Evolutionary conservation across 2,329 filamentous ascomycete genomes (phyloP).

Genomic region (Beauveria bassiana): DNA sequence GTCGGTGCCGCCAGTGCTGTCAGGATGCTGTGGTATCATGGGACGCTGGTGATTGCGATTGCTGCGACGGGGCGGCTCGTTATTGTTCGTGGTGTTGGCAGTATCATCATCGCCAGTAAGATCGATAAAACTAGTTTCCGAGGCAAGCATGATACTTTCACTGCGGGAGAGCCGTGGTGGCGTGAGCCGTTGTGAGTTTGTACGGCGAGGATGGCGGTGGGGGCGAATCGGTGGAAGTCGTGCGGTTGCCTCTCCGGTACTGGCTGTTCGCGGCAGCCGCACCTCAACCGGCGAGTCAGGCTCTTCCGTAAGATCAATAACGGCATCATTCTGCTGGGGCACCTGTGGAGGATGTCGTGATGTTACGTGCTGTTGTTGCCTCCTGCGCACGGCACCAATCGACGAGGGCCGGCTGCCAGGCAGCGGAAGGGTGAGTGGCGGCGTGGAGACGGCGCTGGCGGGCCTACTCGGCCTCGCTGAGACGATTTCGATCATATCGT

Average conservation of each 20-base stretch:
- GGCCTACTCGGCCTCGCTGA: not conserved
- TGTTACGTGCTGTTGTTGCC: slow-evolving; percentile 7
- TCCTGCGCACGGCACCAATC: not conserved
- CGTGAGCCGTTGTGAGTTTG: slow-evolving; percentile 31
- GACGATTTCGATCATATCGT: slow-evolving; percentile 29
- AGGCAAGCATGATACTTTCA: slow-evolving; percentile 34
- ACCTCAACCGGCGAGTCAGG: slow-evolving; percentile 38
- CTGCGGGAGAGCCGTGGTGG: slow-evolving; percentile 37
- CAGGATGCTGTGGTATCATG: slow-evolving; percentile 1
- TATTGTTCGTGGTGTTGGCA: slow-evolving; percentile 7
- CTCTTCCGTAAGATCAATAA: slow-evolving; percentile 45
- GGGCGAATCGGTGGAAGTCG: slow-evolving; percentile 6
- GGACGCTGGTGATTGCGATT: slow-evolving; percentile 11
- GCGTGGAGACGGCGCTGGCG: not conserved
- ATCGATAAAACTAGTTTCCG: slow-evolving; percentile 37
- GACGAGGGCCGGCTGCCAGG: not conserved
- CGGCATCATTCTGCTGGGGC: slow-evolving; percentile 16
- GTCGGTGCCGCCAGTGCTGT: slow-evolving; percentile 12
- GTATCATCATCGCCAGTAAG: slow-evolving; percentile 39
- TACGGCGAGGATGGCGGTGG: slow-evolving; percentile 32
- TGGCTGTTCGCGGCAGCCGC: slow-evolving; percentile 22
- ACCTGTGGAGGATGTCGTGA: slow-evolving; percentile 11
- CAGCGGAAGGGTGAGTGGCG: not conserved
- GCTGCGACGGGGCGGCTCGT: slow-evolving; percentile 1
- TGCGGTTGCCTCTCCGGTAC: not conserved